Percentiles rank a stretch among this genome's conserved stretches.
phyloP scores from a whole-genome alignment of 2,329 filamentous ascomycete genomes.

The Ophiostoma sp. region DNA sequence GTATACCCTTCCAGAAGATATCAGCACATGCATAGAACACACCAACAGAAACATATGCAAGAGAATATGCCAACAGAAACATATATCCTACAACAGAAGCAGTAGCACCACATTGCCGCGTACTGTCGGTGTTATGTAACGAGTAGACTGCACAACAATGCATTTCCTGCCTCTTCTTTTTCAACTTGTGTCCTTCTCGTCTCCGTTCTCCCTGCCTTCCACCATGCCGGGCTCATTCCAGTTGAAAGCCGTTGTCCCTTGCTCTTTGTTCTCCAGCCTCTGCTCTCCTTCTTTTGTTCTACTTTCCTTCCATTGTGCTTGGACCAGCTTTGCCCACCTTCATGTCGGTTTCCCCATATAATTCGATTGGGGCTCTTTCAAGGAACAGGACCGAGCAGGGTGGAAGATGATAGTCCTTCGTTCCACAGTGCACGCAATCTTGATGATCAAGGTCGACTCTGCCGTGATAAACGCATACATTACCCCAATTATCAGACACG shows the following conservation, averaged over 20 bases:
- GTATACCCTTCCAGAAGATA: slow-evolving; percentile 19
- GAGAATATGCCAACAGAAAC: neutral
- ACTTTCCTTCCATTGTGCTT: neutral
- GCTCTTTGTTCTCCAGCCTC: neutral
- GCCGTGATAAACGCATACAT: neutral
- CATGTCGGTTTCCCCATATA: neutral
- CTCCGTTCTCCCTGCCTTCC: neutral
- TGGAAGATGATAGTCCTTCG: no score
- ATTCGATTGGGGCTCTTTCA: neutral
- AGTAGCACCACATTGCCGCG: neutral
- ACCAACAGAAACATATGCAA: neutral
- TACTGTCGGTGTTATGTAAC: neutral
- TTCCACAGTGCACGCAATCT: no score
- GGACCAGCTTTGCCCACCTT: neutral
- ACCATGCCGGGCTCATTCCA: neutral
- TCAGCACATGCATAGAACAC: neutral
- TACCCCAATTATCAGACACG: neutral
- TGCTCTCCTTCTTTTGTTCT: neutral
- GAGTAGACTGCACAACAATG: neutral
- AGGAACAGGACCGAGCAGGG: neutral
- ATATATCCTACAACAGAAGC: neutral
- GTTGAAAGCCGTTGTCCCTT: neutral
- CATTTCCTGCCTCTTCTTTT: neutral
- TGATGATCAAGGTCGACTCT: no score
- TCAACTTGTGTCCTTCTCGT: neutral